Percentiles rank a stretch among this genome's conserved stretches.
Evolutionary conservation across 306 rosid genomes (phyloP).

Genomic region (Trichosanthes truncata): DNA sequence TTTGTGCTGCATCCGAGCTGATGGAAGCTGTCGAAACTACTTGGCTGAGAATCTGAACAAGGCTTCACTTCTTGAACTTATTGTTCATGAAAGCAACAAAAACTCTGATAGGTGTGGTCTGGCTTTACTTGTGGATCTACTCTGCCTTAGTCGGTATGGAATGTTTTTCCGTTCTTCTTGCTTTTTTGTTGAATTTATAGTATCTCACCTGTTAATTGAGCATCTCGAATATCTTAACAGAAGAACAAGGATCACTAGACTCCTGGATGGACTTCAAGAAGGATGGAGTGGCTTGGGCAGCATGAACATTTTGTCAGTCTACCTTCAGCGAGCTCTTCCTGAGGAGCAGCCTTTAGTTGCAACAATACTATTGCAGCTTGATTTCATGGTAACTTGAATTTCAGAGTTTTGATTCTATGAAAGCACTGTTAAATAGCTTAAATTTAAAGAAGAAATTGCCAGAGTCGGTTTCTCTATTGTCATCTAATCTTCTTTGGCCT

Average conservation of each 20-base stretch:
- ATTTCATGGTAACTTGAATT: slow-evolving; percentile 57
- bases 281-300: slow-evolving; percentile 58
- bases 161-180: background rate
- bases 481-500: background rate
- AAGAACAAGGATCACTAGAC: slow-evolving; percentile 38
- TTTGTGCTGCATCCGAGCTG: slow-evolving; percentile 53
- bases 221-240: slow-evolving; percentile 27
- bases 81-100: slow-evolving; percentile 36
- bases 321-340: slow-evolving; percentile 42
- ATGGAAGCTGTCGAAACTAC: slow-evolving; percentile 62
- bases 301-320: slow-evolving; percentile 52
- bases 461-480: background rate
- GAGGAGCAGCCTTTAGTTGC: slow-evolving; percentile 62
- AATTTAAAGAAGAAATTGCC: background rate
- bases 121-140: slow-evolving; percentile 44
- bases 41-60: slow-evolving; percentile 46
- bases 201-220: background rate
- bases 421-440: background rate
- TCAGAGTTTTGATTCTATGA: background rate
- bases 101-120: slow-evolving; percentile 33
- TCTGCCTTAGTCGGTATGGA: slow-evolving; percentile 52
- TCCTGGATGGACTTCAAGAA: slow-evolving; percentile 48
- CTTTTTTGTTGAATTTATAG: background rate
- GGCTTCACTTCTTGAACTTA: slow-evolving; percentile 52
- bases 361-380: slow-evolving; percentile 53